Evolutionary conservation across 495 filamentous ascomycete species (phyloP), one percentile per base, ranked within the genome.

Genomic region (Parathielavia appendiculata): DNA sequence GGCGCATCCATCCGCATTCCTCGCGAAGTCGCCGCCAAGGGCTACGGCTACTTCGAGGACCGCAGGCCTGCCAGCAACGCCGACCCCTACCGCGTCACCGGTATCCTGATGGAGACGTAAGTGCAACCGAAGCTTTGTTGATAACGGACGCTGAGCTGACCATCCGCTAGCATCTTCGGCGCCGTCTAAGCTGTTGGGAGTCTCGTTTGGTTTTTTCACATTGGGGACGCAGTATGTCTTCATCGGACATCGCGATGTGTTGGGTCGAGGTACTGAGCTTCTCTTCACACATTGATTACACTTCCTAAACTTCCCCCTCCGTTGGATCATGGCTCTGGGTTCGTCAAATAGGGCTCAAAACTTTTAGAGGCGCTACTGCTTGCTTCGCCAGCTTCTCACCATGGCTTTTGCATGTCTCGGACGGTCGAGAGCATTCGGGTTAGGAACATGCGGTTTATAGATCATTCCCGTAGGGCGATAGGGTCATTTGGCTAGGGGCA

Each of bases 1-100:
- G 92, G 93, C 73, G 88, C 90, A 30, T 67, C 62, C 12, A 90
- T 97, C 69, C 91, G 93, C 81, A 92, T 98, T 62, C 95, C 95
- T 64, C 85, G 93, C 68, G 86, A 90, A 66, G 83, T 80, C 71
- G 93, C 88, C 54, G 90, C 90, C 73, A 91, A 96, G 73, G 91
- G 91, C 75, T 95, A 89, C 78, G 93, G 93, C 64, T 98, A 98
- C 83, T 97, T 98, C 63, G 93, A 98, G 80, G 93, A 98, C 66
- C 85, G 93, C 70, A 82, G 93, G 65, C 93, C 93, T 46, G 93
- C 93, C 45, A 92, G 87, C 69, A 98, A 98, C 72, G 93, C 86
- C 62, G 91, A 95, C 76, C 93, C 93, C 26, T 98, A 98, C 79
- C 92, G 60, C 48, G 66, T 71, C 47, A 70, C 67, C 9, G 69